These are phyloP conservation scores for Penicillium angulare DNA, from an alignment of 495 filamentous ascomycete genomes.

Conservation along the genomic window DNA sequence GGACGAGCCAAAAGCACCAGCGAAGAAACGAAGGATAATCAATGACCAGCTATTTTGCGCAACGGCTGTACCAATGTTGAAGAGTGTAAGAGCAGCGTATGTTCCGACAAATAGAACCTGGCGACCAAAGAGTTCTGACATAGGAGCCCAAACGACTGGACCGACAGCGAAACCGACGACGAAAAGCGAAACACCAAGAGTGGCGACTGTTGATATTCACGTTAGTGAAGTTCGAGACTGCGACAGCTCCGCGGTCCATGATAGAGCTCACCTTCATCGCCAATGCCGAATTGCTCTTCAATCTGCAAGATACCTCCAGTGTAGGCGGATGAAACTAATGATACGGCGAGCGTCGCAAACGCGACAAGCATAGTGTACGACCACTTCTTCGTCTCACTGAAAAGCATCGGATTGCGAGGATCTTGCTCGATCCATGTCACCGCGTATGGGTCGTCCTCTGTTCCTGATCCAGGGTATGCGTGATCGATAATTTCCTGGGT, in stretches of 20 bases:
- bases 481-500: constrained; percentile 57
- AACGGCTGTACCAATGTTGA: constrained; percentile 64
- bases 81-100: constrained; percentile 62
- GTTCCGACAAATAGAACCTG: constrained; percentile 66
- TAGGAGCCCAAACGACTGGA: constrained; percentile 64
- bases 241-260: not conserved
- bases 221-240: not conserved
- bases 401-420: constrained; percentile 70
- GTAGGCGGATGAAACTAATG: constrained; percentile 76
- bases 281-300: constrained; percentile 56
- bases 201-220: constrained; percentile 41
- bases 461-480: constrained; percentile 67
- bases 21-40: constrained; percentile 74
- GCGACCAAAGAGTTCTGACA: constrained; percentile 71
- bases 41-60: constrained; percentile 63
- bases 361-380: constrained; percentile 62
- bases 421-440: constrained; percentile 75
- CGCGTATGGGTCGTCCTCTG: constrained; percentile 68
- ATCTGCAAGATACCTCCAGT: constrained; percentile 68
- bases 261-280: constrained; percentile 33
- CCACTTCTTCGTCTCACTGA: constrained; percentile 64
- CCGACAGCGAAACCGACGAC: constrained; percentile 71
- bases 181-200: constrained; percentile 70
- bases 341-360: constrained; percentile 67
- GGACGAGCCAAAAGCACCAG: constrained; percentile 73